These are phyloP conservation scores for Epichloe coenophiala DNA, from an alignment of 2,329 filamentous ascomycete species.

Conservation along the genomic window DNA sequence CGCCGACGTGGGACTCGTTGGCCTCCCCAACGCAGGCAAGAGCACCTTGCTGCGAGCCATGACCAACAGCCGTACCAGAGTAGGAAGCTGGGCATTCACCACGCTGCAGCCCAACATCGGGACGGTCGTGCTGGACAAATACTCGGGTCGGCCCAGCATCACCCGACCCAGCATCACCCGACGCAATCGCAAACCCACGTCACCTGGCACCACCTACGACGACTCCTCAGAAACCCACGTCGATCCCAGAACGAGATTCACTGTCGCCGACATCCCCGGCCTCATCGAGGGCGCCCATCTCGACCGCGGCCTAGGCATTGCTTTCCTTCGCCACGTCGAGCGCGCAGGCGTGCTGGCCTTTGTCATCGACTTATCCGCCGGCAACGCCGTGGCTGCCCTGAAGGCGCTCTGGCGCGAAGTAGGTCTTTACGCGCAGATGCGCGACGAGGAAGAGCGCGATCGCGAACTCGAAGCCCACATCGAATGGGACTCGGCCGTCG, in stretches of 20 bases:
- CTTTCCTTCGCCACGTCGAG: conserved; percentile 88
- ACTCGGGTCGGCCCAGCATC: conserved; percentile 55
- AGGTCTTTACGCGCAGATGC: conserved; percentile 66
- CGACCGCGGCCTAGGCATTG: conserved; percentile 79
- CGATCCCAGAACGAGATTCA: conserved; percentile 63
- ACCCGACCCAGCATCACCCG: conserved; percentile 19
- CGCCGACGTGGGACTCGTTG: conserved; percentile 88
- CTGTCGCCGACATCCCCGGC: conserved; percentile 90
- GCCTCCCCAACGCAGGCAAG: conserved; percentile 91
- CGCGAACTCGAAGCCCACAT: conserved; percentile 44
- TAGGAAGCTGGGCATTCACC: conserved; percentile 95
- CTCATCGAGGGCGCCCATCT: conserved; percentile 86
- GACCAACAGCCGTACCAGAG: conserved; percentile 74
- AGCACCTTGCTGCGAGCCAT: conserved; percentile 80
- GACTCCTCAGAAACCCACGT: conserved; percentile 25
- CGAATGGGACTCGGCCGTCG: conserved; percentile 45
- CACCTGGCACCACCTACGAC: conserved; percentile 40
- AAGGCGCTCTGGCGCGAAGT: conserved; percentile 84
- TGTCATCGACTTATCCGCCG: conserved; percentile 72
- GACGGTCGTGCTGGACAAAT: conserved; percentile 82
- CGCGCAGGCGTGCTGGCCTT: conserved; percentile 87
- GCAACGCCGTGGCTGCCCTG: conserved; percentile 66
- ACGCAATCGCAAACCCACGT: not conserved
- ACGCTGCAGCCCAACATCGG: conserved; percentile 92
- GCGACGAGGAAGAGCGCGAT: conserved; percentile 59